Evolutionary conservation across 1,284 basidiomycete genomes (phyloP).

Genomic region (Limonomyces culmigenus): DNA sequence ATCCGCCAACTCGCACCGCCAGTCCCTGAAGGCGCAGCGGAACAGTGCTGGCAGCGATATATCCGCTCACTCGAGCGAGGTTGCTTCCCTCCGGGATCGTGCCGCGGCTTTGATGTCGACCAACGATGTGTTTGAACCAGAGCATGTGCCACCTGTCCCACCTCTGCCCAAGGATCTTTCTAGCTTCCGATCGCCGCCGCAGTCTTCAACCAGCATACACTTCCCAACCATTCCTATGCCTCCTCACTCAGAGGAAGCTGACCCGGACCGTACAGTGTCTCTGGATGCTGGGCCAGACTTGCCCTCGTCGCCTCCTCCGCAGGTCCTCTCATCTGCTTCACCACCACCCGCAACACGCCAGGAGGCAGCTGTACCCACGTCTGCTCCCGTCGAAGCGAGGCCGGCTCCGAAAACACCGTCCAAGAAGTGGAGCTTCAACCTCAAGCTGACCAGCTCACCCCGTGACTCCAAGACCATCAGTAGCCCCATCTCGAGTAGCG

Average conservation of each 20-base stretch:
- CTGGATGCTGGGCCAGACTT: constrained; percentile 31
- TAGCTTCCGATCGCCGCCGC: constrained; percentile 52
- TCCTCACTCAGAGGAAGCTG: constrained; percentile 16
- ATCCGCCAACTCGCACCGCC: constrained; percentile 49
- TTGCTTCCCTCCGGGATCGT: constrained; percentile 45
- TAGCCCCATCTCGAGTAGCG: not conserved
- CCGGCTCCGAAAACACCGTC: constrained; percentile 56
- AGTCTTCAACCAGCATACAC: constrained; percentile 29
- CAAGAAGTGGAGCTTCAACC: constrained; percentile 94
- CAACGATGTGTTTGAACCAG: constrained; percentile 41
- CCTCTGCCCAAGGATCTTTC: constrained; percentile 87
- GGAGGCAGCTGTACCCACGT: no score
- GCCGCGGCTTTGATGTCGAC: constrained; percentile 38
- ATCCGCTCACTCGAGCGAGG: constrained; percentile 51
- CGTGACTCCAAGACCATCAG: constrained; percentile 30
- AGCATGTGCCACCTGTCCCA: constrained; percentile 82
- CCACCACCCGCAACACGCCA: not conserved
- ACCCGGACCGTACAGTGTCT: constrained; percentile 22
- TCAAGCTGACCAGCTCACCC: constrained; percentile 54
- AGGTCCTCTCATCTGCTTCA: not conserved
- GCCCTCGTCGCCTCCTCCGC: constrained; percentile 10
- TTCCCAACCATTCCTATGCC: constrained; percentile 22
- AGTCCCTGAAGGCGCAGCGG: constrained; percentile 30
- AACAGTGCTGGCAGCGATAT: constrained; percentile 81
- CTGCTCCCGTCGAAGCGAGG: constrained; percentile 17